Percentiles rank a stretch among this genome's conserved stretches.
phyloP scores from a whole-genome alignment of 1,284 basidiomycete genomes.

The Ustilago trichophora region DNA sequence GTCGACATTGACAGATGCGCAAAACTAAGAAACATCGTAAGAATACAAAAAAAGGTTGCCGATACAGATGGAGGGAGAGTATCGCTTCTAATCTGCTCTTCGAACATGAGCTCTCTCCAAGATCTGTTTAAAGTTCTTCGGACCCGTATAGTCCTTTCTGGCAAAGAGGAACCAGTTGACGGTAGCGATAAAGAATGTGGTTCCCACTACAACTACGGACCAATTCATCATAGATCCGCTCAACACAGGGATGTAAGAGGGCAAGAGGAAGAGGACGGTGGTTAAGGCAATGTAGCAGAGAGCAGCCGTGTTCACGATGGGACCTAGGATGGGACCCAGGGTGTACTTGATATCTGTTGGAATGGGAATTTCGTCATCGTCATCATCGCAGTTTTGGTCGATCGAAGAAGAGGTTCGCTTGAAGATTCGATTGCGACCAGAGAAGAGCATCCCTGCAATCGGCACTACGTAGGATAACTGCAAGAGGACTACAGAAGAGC shows the following conservation, averaged over 20 bases:
- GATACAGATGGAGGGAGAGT: not conserved
- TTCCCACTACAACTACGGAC: slow-evolving; percentile 25
- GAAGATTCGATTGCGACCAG: slow-evolving; percentile 26
- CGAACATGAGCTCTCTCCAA: slow-evolving; percentile 14
- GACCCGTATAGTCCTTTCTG: slow-evolving; percentile 16
- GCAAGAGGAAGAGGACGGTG: slow-evolving; percentile 38
- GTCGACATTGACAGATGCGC: too few species aligned
- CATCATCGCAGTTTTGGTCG: not conserved
- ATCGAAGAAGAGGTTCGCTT: too few species aligned
- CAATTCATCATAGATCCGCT: slow-evolving; percentile 39
- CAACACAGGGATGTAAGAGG: slow-evolving; percentile 24
- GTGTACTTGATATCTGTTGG: slow-evolving; percentile 31
- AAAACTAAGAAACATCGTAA: too few species aligned
- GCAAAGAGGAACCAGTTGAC: slow-evolving; percentile 40
- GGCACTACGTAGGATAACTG: slow-evolving; percentile 33
- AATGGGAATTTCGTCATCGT: slow-evolving; percentile 22
- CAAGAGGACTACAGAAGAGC: slow-evolving; percentile 32
- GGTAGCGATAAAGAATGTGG: slow-evolving; percentile 9
- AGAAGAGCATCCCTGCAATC: slow-evolving; percentile 34
- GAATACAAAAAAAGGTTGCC: too few species aligned
- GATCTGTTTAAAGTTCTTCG: slow-evolving; percentile 11
- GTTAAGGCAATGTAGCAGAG: slow-evolving; percentile 36
- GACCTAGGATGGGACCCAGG: slow-evolving; percentile 23
- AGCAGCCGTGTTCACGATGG: slow-evolving; percentile 26
- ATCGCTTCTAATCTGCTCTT: slow-evolving; percentile 6